These are phyloP conservation scores for Phytophthora niederhauseri DNA, from an alignment of 352 stramenopile species.

Conservation along the genomic window DNA sequence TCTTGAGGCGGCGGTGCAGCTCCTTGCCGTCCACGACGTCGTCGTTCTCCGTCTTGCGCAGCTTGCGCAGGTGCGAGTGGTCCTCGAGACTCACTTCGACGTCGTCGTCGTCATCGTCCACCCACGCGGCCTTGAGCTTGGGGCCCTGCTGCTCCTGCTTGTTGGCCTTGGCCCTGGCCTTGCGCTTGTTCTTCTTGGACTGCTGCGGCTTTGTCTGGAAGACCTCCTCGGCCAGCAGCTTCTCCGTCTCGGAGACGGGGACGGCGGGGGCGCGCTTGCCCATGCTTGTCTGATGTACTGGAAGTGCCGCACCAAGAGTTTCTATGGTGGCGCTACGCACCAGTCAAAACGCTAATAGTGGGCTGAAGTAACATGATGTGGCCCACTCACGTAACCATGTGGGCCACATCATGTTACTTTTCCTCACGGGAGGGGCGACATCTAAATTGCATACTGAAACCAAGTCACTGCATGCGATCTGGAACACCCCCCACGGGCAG, in stretches of 20 bases:
- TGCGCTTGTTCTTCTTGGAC: slow-evolving; percentile 31
- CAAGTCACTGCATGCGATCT: slow-evolving; percentile 3
- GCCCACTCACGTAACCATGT: background rate
- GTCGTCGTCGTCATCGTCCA: slow-evolving; percentile 87
- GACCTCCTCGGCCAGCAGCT: slow-evolving; percentile 57
- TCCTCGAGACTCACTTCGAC: slow-evolving; percentile 77
- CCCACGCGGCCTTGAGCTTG: slow-evolving; percentile 70
- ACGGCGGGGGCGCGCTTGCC: slow-evolving; percentile 36
- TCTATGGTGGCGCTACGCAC: slow-evolving; percentile 25
- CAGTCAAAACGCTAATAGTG: slow-evolving; percentile 27
- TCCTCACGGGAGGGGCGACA: slow-evolving; percentile 16
- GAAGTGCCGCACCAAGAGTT: slow-evolving; percentile 7
- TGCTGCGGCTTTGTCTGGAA: slow-evolving; percentile 45
- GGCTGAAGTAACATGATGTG: background rate
- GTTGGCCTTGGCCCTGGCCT: slow-evolving; percentile 30
- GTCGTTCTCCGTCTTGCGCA: slow-evolving; percentile 82
- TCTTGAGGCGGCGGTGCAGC: slow-evolving; percentile 82
- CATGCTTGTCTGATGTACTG: slow-evolving; percentile 33
- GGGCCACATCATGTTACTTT: too few relatives aligned
- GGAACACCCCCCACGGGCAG: slow-evolving; percentile 1
- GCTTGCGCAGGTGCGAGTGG: slow-evolving; percentile 77
- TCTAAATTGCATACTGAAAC: slow-evolving; percentile 12
- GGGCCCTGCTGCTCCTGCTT: slow-evolving; percentile 19
- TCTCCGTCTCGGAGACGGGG: slow-evolving; percentile 47
- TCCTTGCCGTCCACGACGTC: slow-evolving; percentile 69